Evolutionary conservation across 1,139 yeast genomes (phyloP).

Genomic region (Wickerhamiella infanticola): DNA sequence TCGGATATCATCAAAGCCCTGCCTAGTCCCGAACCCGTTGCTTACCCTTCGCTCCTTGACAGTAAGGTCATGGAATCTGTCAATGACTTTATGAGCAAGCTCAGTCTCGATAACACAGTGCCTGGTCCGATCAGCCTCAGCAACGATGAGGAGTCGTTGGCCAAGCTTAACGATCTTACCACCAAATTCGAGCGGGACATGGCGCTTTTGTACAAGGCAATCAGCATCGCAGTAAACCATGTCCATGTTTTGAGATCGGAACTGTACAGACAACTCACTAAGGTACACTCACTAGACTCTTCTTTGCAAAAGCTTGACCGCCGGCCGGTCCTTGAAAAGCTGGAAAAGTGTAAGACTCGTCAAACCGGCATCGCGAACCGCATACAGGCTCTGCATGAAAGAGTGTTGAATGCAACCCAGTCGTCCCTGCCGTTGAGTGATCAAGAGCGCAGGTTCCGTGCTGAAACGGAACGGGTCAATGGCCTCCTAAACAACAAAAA

Average conservation of each 20-base stretch:
- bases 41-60: neutral
- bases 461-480: constrained; percentile 26
- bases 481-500: no score
- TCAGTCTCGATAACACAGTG: neutral
- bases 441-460: constrained; percentile 32
- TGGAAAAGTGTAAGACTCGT: constrained; percentile 16
- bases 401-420: constrained; percentile 14
- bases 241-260: constrained; percentile 23
- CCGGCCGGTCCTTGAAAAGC: constrained; percentile 6
- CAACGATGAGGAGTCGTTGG: constrained; percentile 6
- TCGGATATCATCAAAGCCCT: neutral
- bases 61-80: neutral
- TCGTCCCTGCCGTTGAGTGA: constrained; percentile 24
- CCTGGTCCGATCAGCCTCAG: neutral
- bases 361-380: constrained; percentile 25
- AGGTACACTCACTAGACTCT: constrained; percentile 7
- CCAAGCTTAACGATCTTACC: constrained; percentile 5
- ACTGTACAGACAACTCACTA: constrained; percentile 26
- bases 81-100: neutral
- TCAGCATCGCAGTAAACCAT: constrained; percentile 1
- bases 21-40: neutral
- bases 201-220: constrained; percentile 5
- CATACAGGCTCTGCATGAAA: constrained; percentile 20
- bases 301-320: constrained; percentile 6
- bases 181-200: constrained; percentile 3